Evolutionary conservation across 202 grass and related monocot genomes (phyloP).

Genomic region (Eragrostis tef): DNA sequence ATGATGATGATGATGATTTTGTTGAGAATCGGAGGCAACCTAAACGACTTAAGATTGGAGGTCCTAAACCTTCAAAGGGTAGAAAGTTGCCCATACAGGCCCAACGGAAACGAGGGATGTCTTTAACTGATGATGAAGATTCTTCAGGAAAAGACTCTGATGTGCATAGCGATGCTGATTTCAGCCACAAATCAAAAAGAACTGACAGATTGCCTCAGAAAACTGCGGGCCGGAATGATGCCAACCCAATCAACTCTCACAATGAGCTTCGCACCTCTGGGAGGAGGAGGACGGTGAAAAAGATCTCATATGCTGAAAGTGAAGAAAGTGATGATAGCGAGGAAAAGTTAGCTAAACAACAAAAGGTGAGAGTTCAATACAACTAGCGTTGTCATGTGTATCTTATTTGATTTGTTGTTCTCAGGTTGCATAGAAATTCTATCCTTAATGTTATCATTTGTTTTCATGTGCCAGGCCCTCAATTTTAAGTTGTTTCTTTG

Average conservation of each 20-base stretch:
- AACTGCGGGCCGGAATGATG: constrained; percentile 46
- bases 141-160: constrained; percentile 83
- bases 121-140: constrained; percentile 86
- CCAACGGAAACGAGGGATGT: constrained; percentile 59
- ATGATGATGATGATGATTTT: constrained; percentile 79
- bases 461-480: background rate
- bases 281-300: constrained; percentile 73
- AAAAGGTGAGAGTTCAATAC: constrained; percentile 61
- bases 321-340: constrained; percentile 88
- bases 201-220: constrained; percentile 57
- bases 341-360: constrained; percentile 73
- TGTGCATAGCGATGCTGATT: constrained; percentile 56
- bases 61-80: constrained; percentile 59
- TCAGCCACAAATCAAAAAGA: constrained; percentile 61
- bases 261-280: constrained; percentile 83
- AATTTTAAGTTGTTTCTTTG: background rate
- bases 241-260: constrained; percentile 40
- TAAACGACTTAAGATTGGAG: constrained; percentile 64
- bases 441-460: constrained; percentile 9
- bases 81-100: constrained; percentile 57
- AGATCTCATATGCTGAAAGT: constrained; percentile 98
- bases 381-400: background rate
- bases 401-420: background rate
- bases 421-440: background rate
- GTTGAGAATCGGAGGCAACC: constrained; percentile 60